phyloP scores from a whole-genome alignment of 1,284 basidiomycete species.

The Termitomyces sp. region DNA sequence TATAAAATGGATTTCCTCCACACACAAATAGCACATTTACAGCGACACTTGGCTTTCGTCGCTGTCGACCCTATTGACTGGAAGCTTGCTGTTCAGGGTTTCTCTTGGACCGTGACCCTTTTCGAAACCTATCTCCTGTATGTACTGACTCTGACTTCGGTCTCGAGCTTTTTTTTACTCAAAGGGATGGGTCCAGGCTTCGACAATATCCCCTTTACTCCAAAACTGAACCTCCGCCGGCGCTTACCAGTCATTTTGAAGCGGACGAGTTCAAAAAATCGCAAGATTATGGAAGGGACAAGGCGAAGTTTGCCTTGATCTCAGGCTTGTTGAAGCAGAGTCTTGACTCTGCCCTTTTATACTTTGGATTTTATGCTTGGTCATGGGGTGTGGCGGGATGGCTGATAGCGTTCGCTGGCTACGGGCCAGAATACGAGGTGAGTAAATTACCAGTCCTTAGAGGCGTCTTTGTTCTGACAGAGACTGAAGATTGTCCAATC shows the following conservation, averaged over 20 bases:
- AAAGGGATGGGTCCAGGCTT: slow-evolving; percentile 36
- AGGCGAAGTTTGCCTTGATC: slow-evolving; percentile 80
- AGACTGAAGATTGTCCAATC: slow-evolving; percentile 71
- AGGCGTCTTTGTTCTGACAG: background rate
- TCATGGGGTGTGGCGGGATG: slow-evolving; percentile 65
- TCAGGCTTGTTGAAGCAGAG: slow-evolving; percentile 71
- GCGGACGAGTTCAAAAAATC: slow-evolving; percentile 81
- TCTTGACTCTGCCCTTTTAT: slow-evolving; percentile 68
- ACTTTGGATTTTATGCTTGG: slow-evolving; percentile 76
- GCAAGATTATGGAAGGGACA: slow-evolving; percentile 88
- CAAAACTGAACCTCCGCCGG: slow-evolving; percentile 71
- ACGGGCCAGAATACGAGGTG: slow-evolving; percentile 61
- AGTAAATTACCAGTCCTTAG: slow-evolving; percentile 21
- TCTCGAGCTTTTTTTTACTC: background rate
- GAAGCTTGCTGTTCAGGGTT: slow-evolving; percentile 67
- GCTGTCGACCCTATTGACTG: slow-evolving; percentile 58
- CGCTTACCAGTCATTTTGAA: slow-evolving; percentile 70
- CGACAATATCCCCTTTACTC: slow-evolving; percentile 85
- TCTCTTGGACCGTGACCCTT: slow-evolving; percentile 74
- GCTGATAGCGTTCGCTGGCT: slow-evolving; percentile 49
- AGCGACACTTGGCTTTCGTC: slow-evolving; percentile 55
- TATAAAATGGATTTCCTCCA: slow-evolving; percentile 54
- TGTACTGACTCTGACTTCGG: slow-evolving; percentile 11
- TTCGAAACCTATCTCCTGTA: slow-evolving; percentile 86
- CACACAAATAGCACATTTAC: slow-evolving; percentile 46